These are phyloP conservation scores for Daldinia grandis DNA, from an alignment of 495 filamentous ascomycete genomes.

Conservation along the genomic window DNA sequence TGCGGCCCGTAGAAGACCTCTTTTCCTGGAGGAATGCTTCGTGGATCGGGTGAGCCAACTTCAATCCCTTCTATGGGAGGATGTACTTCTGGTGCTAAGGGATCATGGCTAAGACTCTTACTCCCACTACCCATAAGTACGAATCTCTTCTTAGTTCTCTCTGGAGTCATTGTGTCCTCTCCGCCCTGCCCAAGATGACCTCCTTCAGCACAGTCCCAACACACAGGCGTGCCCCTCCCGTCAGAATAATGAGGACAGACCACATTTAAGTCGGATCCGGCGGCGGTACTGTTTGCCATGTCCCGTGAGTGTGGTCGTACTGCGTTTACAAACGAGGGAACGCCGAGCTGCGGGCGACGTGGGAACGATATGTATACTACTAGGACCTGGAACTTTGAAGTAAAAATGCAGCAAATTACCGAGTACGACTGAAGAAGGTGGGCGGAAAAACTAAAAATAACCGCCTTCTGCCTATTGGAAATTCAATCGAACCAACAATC, in stretches of 20 bases:
- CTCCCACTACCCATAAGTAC: neutral
- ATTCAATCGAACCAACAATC: neutral
- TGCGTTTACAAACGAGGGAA: neutral
- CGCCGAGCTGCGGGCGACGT: neutral
- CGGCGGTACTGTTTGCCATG: neutral
- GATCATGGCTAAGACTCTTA: neutral
- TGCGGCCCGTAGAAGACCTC: slow-evolving; percentile 15
- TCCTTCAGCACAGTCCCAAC: slow-evolving; percentile 39
- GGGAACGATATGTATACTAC: neutral
- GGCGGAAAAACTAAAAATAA: neutral
- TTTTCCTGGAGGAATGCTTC: slow-evolving; percentile 23
- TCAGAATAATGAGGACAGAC: slow-evolving; percentile 16
- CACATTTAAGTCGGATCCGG: neutral
- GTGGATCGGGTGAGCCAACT: slow-evolving; percentile 15
- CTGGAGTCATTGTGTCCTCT: neutral
- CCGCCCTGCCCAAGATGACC: slow-evolving; percentile 4
- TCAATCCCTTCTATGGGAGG: slow-evolving; percentile 33
- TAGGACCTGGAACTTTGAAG: neutral
- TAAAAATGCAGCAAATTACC: neutral
- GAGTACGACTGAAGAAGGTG: neutral
- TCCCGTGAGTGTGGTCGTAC: neutral
- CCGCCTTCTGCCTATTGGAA: neutral
- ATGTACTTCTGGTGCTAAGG: slow-evolving; percentile 24
- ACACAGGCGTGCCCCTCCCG: slow-evolving; percentile 20
- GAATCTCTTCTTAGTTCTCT: neutral